Evolutionary conservation across 2,329 filamentous ascomycete genomes (phyloP).

Genomic region (Cladosporium sp.): DNA sequence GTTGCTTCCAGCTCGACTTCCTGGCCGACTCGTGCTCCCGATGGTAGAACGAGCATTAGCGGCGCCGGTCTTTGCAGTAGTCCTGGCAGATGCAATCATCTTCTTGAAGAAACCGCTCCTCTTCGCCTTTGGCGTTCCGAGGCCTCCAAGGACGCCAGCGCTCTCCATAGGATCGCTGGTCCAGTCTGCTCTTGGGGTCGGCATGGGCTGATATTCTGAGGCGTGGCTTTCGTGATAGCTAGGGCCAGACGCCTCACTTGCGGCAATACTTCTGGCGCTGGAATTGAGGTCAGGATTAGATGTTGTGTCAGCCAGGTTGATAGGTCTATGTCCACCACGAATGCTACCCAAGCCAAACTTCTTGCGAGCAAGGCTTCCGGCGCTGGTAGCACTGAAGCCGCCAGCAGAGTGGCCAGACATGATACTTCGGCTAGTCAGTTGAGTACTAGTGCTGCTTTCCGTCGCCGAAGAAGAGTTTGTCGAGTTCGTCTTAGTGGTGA

Average conservation of each 20-base stretch:
- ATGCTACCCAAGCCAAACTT: conserved; percentile 49
- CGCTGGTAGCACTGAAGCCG: conserved; percentile 89
- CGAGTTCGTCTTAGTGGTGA: conserved; percentile 82
- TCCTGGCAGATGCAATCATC: conserved; percentile 90
- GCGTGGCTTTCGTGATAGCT: conserved; percentile 83
- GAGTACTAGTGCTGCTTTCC: conserved; percentile 68
- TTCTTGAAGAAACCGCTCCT: conserved; percentile 93
- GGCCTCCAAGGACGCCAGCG: conserved; percentile 69
- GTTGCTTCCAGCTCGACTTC: conserved; percentile 36
- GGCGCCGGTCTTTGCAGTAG: conserved; percentile 65
- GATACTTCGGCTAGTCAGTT: conserved; percentile 75
- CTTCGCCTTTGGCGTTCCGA: conserved; percentile 69
- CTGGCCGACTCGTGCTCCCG: conserved; percentile 50
- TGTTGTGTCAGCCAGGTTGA: conserved; percentile 21
- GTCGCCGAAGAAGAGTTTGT: conserved; percentile 51
- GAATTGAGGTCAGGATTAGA: conserved; percentile 25
- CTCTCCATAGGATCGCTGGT: conserved; percentile 58
- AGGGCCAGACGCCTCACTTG: conserved; percentile 48
- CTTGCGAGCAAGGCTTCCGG: conserved; percentile 82
- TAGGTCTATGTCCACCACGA: conserved; percentile 20
- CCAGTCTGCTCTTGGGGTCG: conserved; percentile 64
- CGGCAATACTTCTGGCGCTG: conserved; percentile 44
- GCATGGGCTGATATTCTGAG: conserved; percentile 47
- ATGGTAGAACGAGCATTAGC: conserved; percentile 85
- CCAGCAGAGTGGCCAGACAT: conserved; percentile 94